Conservation (phyloP, 1,284 basidiomycete species). For the Tilletiaria anomala region DNA sequence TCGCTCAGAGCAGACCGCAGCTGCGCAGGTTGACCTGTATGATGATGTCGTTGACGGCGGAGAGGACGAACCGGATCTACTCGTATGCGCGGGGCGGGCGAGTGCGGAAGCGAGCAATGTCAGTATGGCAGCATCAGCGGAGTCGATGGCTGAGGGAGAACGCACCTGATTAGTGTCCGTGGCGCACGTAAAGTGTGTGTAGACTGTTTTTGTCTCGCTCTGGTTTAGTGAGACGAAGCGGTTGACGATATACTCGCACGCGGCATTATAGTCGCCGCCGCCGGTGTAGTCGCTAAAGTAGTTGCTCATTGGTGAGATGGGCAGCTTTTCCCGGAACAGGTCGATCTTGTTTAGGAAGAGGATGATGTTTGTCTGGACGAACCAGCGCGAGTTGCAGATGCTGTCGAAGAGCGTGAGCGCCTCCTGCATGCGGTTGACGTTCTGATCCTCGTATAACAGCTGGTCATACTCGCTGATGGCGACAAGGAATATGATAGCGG, state of each 20-base stretch:
- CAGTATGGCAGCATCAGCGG: too few species aligned
- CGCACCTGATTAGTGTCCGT: constrained; percentile 77
- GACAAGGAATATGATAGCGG: constrained; percentile 83
- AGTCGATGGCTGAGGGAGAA: too few species aligned
- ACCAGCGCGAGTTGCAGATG: constrained; percentile 39
- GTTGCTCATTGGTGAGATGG: constrained; percentile 65
- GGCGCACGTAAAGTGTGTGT: constrained; percentile 64
- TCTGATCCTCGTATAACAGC: constrained; percentile 45
- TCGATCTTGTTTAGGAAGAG: constrained; percentile 52
- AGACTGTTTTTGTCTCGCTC: constrained; percentile 29
- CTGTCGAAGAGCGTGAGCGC: constrained; percentile 87
- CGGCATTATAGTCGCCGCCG: constrained; percentile 26
- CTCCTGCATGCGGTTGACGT: constrained; percentile 80
- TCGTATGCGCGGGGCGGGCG: too few species aligned
- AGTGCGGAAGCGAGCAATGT: too few species aligned
- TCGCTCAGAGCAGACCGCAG: constrained; percentile 64
- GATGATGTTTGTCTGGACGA: constrained; percentile 24
- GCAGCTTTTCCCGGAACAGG: constrained; percentile 83
- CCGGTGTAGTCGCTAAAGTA: constrained; percentile 59
- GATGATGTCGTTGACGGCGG: constrained; percentile 47
- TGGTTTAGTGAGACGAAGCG: constrained; percentile 33
- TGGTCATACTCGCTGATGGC: constrained; percentile 87
- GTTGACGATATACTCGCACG: constrained; percentile 34
- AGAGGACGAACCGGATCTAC: constrained; percentile 48
- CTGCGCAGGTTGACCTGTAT: constrained; percentile 68